Evolutionary conservation across 106 monocot species (phyloP), one percentile per base, ranked within the genome.

Genomic region (Dendrobium huoshanense): DNA sequence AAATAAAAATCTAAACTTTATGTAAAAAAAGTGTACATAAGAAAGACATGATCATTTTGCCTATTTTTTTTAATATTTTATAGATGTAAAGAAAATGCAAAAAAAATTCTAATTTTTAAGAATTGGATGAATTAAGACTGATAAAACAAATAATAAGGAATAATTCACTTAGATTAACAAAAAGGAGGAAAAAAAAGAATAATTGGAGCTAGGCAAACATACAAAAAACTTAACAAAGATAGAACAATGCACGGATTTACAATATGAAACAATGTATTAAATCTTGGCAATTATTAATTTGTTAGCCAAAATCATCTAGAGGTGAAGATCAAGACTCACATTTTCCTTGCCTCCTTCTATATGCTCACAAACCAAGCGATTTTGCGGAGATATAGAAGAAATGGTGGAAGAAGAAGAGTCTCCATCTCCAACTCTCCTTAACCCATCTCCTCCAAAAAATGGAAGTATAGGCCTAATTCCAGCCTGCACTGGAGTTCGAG

Each of bases 251-350:
- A 65, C 6, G n/a, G 24, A 65, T 65, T 25, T 65, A 65, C 25
- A 65, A 25, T 65, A 65, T 65, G 25, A 65, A 65, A 65, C 64
- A 13, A 51, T 51, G 51, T 51, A 51, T 51, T 51, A 51, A 51
- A 51, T 51, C 51, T 51, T 64, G 64, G n/a, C 64, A 24, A 64
- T 64, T 64, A 51, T 51, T 51, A 51, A 51, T 51, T 64, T 64
- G 64, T 51, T 7, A 64, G 64, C 64, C 64, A 64, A 64, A 64
- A 25, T 64, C 24, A 4, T 22, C 82, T 79, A 89, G 85, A 90
- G 83, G 72, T 85, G 87, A 73, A 90, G 79, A 77, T 90, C 90
- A 80, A 90, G 80, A 77, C 90, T 90, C 78, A 90, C 77, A 80
- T 80, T 78, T 22, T 65, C 67, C 82, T 81, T 87, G 82, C 11